Evolutionary conservation across 495 filamentous ascomycete genomes (phyloP), one percentile per base, ranked within the genome.

Genomic region (Penicillium desertorum): DNA sequence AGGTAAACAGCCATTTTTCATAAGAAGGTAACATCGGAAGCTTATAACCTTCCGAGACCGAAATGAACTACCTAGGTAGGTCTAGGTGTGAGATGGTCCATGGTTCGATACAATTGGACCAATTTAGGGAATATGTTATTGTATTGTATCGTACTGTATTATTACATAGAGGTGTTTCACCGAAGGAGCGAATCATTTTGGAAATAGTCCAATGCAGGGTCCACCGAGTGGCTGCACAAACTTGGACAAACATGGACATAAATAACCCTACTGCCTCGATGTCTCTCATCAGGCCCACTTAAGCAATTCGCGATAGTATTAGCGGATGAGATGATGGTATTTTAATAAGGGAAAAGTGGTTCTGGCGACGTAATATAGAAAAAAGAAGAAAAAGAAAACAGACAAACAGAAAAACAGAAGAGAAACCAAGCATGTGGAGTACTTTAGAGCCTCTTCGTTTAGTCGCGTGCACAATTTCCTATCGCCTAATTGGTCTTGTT

Each of bases 391-490:
- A 3, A 16, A 2, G 32, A 53, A 29, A 23, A 23, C 22, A 23
- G 22, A 22, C 0, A 1, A 3, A 23, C 23, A 25, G 8, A 36
- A 30, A 30, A 53, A 30, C n/a, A 39, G 7, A 53, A 34, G 5
- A 12, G 25, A 54, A 46, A 45, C 25, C 52, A 54, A 54, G 52
- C 52, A 37, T 46, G 37, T 44, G 42, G 36, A 36, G 7, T 25
- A 11, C 27, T 5, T 45, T 46, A 41, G 51, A 53, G 51, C 51
- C 51, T 19, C 51, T 22, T 47, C 29, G 36, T 9, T 7, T 39
- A 55, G 45, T 47, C 53, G 30, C 45, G 54, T 57, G 45, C 54
- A 27, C 45, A 48, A 22, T 49, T 49, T 32, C 54, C 54, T 17
- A 43, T 53, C 36, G 36, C 51, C 36, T 53, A 29, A 53, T 43